Base-by-base conservation (phyloP, 148 eudicot genomes). In the Limonium bicolor region DNA sequence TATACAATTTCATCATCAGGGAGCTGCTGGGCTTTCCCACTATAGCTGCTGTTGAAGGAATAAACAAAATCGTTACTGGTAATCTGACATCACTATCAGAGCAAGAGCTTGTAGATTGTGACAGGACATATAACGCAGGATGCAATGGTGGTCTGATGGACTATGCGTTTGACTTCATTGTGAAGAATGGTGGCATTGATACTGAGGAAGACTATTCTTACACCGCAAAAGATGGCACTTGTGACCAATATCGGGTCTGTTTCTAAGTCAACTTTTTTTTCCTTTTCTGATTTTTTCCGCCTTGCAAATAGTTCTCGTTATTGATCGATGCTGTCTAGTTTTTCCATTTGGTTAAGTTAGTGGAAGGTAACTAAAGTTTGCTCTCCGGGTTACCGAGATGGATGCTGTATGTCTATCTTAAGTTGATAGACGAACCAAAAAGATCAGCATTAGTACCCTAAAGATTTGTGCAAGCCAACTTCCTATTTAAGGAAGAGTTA, bases 11-110 rank as follows among this genome's bases (percentile, higher is more conserved):
- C n/a, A n/a, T n/a, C n/a, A n/a, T n/a, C 65, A 86, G 96, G 94
- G 36, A 83, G 93, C 46, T 80, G 92, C 52, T 90, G 92, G 96
- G 96, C 96, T 20, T 87, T 87, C 40, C 73, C 96, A 33, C 96
- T 1, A 75, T 87, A 19, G 90, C 94, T 6, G 70, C 94, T 1
- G 90, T 87, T 15, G 96, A 87, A 68, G 90, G 77, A 9, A 61
- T 82, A 13, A 78, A 82, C 72, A 54, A 78, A 40, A 79, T 87
- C 3, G 80, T 63, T 0, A 79, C 86, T 10, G 94, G 94, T 2
- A 73, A 79, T 37, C 21, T 87, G 50, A 67, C 83, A 20, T 50
- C 81, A 10, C 64, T 82, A 4, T 87, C 96, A 0, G 96, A 79
- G 67, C 96, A 87, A 51, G 90, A 87, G 56, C 75, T 82, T 0